A percentile compares a stretch with the other conserved stretches of the same genome.
These are phyloP conservation scores for Purpureocillium lavendulum DNA, from an alignment of 2,329 filamentous ascomycete species.

Conservation along the genomic window DNA sequence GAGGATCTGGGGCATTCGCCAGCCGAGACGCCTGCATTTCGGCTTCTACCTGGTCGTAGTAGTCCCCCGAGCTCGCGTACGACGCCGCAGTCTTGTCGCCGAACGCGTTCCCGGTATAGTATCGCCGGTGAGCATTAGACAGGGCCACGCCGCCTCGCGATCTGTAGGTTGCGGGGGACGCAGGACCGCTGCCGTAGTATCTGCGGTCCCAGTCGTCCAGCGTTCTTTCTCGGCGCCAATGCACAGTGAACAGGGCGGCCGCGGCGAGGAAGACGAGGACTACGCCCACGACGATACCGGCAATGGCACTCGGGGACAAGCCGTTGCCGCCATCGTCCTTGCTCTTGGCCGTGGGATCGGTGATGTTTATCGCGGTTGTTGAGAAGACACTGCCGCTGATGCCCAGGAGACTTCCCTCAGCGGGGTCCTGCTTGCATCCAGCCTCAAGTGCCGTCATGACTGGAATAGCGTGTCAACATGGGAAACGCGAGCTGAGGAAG, in stretches of 20 bases:
- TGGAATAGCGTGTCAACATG: conserved; percentile 12
- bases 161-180: conserved; percentile 12
- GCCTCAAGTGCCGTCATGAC: conserved; percentile 39
- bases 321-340: conserved; percentile 14
- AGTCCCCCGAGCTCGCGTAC: conserved; percentile 25
- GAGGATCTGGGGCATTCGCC: background rate
- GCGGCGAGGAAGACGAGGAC: conserved; percentile 32
- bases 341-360: conserved; percentile 18
- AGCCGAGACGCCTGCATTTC: conserved; percentile 2
- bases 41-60: conserved; percentile 30
- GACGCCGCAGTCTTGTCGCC: conserved; percentile 12
- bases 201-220: conserved; percentile 13
- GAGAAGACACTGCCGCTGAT: conserved; percentile 36
- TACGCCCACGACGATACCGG: conserved; percentile 42
- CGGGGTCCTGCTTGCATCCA: conserved; percentile 37
- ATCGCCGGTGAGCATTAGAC: conserved; percentile 10
- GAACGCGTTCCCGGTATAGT: conserved; percentile 11
- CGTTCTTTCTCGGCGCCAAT: conserved; percentile 35
- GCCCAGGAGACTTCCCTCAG: conserved; percentile 26
- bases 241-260: conserved; percentile 34
- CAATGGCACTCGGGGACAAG: conserved; percentile 41
- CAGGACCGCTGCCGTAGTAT: conserved; percentile 6
- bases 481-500: conserved; percentile 8
- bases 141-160: conserved; percentile 15
- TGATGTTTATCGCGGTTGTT: conserved; percentile 27